phyloP scores from a whole-genome alignment of 202 grass and related monocot genomes.

The Digitaria exilis region DNA sequence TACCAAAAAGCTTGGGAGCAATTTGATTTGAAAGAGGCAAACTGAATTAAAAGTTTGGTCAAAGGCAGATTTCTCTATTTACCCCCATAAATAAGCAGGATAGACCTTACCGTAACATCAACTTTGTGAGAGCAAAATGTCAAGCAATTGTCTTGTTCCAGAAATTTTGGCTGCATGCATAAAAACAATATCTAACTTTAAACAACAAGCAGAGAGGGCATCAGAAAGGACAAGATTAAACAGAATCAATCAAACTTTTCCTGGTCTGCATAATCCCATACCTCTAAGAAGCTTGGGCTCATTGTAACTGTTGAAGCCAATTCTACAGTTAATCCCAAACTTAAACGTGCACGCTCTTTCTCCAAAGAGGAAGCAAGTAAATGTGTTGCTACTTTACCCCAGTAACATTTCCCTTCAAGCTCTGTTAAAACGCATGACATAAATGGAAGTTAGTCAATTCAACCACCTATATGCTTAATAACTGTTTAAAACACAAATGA shows the following conservation, averaged over 20 bases:
- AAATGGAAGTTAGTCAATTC: slow-evolving; percentile 19
- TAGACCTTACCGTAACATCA: slow-evolving; percentile 67
- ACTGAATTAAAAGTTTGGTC: neutral
- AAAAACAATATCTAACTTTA: slow-evolving; percentile 5
- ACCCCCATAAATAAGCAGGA: neutral
- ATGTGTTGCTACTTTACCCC: slow-evolving; percentile 83
- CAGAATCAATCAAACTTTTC: slow-evolving; percentile 2
- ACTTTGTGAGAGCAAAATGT: slow-evolving; percentile 82
- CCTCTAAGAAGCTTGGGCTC: slow-evolving; percentile 81
- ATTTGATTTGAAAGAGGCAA: neutral
- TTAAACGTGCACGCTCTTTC: slow-evolving; percentile 74
- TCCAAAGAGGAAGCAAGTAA: slow-evolving; percentile 79
- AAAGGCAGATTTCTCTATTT: neutral
- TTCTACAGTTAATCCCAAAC: slow-evolving; percentile 65
- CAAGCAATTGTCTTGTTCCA: too few species aligned
- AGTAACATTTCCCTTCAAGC: slow-evolving; percentile 81
- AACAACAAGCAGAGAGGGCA: slow-evolving; percentile 9
- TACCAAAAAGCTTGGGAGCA: neutral
- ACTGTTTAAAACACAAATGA: neutral
- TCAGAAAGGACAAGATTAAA: neutral
- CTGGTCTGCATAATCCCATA: slow-evolving; percentile 33
- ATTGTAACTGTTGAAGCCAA: slow-evolving; percentile 77
- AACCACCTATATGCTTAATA: slow-evolving; percentile 21
- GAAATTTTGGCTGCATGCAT: too few species aligned
- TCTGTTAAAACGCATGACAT: slow-evolving; percentile 58